Base-by-base conservation (phyloP, 73 alveolate species). In the Halteria grandinella region DNA sequence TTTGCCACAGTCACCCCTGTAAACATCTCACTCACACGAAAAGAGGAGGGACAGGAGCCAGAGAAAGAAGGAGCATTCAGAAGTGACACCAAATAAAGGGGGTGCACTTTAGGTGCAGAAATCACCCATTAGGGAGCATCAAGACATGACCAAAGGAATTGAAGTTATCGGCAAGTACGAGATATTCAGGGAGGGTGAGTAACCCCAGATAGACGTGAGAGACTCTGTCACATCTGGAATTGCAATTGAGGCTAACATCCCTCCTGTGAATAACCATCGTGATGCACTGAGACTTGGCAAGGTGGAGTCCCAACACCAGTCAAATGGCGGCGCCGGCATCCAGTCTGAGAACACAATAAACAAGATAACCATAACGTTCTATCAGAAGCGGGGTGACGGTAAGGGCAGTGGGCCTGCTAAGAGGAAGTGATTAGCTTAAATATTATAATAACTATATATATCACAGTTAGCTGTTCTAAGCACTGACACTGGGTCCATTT, bases 331-430 rank as follows among this genome's bases (percentile, higher is more conserved):
- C n/a, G n/a, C n/a, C n/a, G n/a, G n/a, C 31, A 66, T 66, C 4
- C 43, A 66, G n/a, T 45, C 25, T 25, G 80, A 66, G 53, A 66
- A 66, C 31, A 7, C 80, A n/a, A 66, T 66, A 39, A 66, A 66
- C 31, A 66, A 66, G 39, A 66, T 66, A 43, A 66, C 80, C 1
- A 53, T 66, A 6, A 66, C 80, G 3, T 41, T 66, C 18, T 66
- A 66, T 27, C 23, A 66, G 37, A 41, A 47, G 37, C 47, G 80
- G 10, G 17, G 18, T 2, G 33, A 44, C 15, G 28, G 28, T 43
- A 60, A 60, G 18, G 43, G 24, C 4, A 48, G 60, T 17, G 20
- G 20, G 20, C 15, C 20, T 6, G n/a, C n/a, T 14, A 31, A 8
- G 23, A 17, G 28, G 8, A 5, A 17, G 6, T 7, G 18, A 17